These are phyloP conservation scores for Tremellales sp. DNA, from an alignment of 1,284 basidiomycete species.

Conservation along the genomic window DNA sequence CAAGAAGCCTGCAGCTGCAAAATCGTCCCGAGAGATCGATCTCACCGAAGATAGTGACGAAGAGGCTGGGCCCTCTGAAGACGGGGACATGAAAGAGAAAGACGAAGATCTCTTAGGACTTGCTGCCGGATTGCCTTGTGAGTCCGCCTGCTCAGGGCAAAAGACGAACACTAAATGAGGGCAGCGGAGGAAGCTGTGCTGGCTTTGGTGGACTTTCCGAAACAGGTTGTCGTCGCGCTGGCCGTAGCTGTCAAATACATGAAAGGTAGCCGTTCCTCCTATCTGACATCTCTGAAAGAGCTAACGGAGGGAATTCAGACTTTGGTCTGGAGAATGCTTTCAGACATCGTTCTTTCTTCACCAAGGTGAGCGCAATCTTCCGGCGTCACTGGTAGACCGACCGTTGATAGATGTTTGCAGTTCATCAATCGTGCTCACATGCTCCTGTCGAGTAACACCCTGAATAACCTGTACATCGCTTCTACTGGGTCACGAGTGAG, in stretches of 20 bases:
- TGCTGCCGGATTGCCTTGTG: slow-evolving; percentile 28
- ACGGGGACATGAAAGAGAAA: not conserved
- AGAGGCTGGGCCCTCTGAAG: slow-evolving; percentile 4
- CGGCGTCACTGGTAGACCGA: not conserved
- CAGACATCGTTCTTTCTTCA: slow-evolving; percentile 69
- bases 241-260: slow-evolving; percentile 75
- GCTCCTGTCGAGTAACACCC: slow-evolving; percentile 82
- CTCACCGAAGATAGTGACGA: slow-evolving; percentile 22
- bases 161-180: slow-evolving; percentile 7
- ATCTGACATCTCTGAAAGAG: too few relatives aligned
- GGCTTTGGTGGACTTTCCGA: slow-evolving; percentile 66
- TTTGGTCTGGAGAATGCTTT: slow-evolving; percentile 76
- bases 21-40: slow-evolving; percentile 20
- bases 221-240: slow-evolving; percentile 59
- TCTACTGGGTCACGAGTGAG: slow-evolving; percentile 16
- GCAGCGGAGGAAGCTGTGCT: slow-evolving; percentile 38
- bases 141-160: slow-evolving; percentile 3
- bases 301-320: slow-evolving; percentile 29
- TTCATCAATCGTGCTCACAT: slow-evolving; percentile 79
- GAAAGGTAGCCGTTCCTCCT: slow-evolving; percentile 39
- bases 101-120: slow-evolving; percentile 12
- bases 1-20: slow-evolving; percentile 48
- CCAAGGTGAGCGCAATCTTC: slow-evolving; percentile 42
- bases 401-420: slow-evolving; percentile 25
- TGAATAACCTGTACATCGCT: slow-evolving; percentile 67